Base-by-base conservation (phyloP, 2,329 filamentous ascomycete species). In the Aphanocladium album region DNA sequence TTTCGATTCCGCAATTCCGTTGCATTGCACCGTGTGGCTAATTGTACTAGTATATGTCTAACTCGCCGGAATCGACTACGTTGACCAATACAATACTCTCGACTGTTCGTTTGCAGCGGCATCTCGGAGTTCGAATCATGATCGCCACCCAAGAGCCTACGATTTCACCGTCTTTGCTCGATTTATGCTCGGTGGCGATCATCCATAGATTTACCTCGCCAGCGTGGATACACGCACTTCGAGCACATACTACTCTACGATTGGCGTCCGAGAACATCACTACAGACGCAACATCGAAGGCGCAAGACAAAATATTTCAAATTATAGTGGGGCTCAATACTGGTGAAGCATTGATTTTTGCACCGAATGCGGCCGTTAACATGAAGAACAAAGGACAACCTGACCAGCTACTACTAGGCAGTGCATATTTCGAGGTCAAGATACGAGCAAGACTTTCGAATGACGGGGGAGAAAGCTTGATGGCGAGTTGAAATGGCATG, bases 141-240 rank as follows among this genome's bases (percentile, higher is more conserved):
- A 86, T 93, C 35, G 86, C 89, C 0, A 93, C 89, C 0, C 89
- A 95, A 68, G 90, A 93, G 67, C 90, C 89, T 0, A 90, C 88
- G 0, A 79, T 93, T 4, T 87, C 86, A 0, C 83, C 85, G 0
- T 79, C 80, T 17, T 79, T 95, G 0, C 78, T 93, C 0, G 88
- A 91, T 57, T 76, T 93, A 0, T 91, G 87, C 70, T 86, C 84
- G 1, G 75, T 89, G n/a, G 89, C 85, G 0, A 79, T 92, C 17
- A 84, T 92, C 0, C 89, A 93, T 67, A 80, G 87, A 0, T 93
- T 93, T 70, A 85, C 79, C 0, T 87, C 83, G 0, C 88, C 88
- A 0, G 79, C 80, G 1, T 90, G 88, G 88, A 79, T 85, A 30
- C 67, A 68, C 0, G 75, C 76, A 16, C 12, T 43, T 43, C 33